Conservation (phyloP, 1,139 yeast genomes). For the Pichia sp. region DNA sequence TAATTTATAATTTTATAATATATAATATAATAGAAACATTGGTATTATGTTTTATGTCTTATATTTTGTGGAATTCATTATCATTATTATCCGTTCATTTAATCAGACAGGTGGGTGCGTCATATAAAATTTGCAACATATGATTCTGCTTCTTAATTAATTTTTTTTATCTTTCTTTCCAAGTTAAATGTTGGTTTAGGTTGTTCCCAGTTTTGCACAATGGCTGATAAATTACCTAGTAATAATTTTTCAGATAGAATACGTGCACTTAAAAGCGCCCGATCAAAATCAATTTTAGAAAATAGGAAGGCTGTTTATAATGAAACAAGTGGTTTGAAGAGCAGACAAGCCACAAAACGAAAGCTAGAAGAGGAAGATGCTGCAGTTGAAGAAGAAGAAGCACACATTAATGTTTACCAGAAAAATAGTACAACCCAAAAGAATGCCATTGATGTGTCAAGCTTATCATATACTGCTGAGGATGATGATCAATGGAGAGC, state of each 20-base stretch:
- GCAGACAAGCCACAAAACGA: background rate
- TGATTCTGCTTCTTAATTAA: no score
- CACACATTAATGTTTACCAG: no score
- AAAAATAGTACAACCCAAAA: constrained; percentile 11
- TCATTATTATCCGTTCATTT: no score
- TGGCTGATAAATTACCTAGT: background rate
- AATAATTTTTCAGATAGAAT: constrained; percentile 2
- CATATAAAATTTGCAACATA: no score
- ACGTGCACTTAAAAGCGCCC: constrained; percentile 3
- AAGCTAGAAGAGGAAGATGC: constrained; percentile 32
- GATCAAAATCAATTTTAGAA: constrained; percentile 8
- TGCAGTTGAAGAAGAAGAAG: constrained; percentile 31
- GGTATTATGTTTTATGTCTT: no score
- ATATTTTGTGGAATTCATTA: no score
- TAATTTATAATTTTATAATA: no score
- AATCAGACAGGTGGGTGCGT: no score
- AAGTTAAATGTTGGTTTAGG: no score
- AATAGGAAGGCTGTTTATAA: constrained; percentile 15
- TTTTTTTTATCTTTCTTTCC: no score
- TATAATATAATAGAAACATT: constrained; percentile 30
- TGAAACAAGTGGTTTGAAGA: constrained; percentile 12
- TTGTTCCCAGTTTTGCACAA: background rate
- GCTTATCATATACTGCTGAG: constrained; percentile 56
- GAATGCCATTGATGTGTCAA: constrained; percentile 38
- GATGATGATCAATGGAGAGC: constrained; percentile 65